Base-by-base conservation (phyloP, 1,139 yeast species). In the Yamadazyma dushanensis region DNA sequence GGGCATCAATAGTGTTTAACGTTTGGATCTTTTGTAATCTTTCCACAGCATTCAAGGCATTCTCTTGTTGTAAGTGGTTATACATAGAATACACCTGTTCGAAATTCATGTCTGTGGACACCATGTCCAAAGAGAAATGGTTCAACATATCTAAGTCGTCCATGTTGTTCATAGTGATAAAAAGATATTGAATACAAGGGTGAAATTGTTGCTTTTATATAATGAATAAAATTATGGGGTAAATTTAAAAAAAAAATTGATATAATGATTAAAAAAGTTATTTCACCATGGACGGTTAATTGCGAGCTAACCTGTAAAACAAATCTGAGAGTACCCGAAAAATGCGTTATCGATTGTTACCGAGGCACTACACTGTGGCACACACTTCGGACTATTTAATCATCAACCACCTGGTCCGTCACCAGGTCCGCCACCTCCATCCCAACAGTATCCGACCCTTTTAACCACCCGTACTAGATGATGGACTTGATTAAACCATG, bases 71-170 rank as follows among this genome's bases (percentile, higher is more conserved):
- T 35, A 69, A 51, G 30, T 56, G 57, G 29, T 61, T 54, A 49
- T 68, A 70, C 67, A 67, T 64, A 24, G 56, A 48, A 46, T 66
- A 70, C 16, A 75, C 75, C 50, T 68, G 73, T 53, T 70, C 76
- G 38, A 70, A 70, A 41, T 70, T 70, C 75, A 70, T 70, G 50
- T 69, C 74, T 10, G 59, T 49, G n/a, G 63, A 53, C 23, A 60
- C 58, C 54, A 60, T 54, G 34, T 60, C 65, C 34, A 59, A 47
- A 5, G 59, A 54, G 35, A 54, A 55, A 29, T 45, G 41, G 31
- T 51, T 51, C 28, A 45, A 39, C 21, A 34, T 29, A 18, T 44
- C 47, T 26, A 43, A 27, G 16, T 43, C 43, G 15, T 41, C 45
- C 39, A 41, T 37, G 16, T 19, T 34, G 19, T 15, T 26, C 8